These are phyloP conservation scores for Eucalyptus pauciflora DNA, from an alignment of 345 rosid species.

Conservation along the genomic window DNA sequence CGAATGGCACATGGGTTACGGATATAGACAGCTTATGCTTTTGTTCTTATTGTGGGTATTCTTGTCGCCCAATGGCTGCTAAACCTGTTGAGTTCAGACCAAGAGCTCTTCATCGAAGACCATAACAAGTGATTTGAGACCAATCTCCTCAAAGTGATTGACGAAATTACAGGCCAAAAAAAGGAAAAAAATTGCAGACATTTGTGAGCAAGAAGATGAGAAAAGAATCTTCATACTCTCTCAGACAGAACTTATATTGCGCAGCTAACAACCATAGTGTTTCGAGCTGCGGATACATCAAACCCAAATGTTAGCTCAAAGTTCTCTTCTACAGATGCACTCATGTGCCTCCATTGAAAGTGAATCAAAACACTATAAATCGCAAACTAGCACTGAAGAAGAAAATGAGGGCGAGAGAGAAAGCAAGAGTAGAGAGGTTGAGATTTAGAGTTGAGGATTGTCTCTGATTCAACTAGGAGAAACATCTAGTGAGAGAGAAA, in stretches of 20 bases:
- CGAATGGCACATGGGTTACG: neutral
- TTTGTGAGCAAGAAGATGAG: neutral
- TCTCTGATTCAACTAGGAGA: neutral
- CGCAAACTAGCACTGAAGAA: neutral
- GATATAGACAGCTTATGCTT: neutral
- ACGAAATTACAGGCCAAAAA: neutral
- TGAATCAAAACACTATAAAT: neutral
- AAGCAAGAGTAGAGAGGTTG: neutral
- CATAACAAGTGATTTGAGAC: neutral
- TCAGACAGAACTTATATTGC: neutral
- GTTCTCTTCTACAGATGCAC: neutral
- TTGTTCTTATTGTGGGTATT: neutral
- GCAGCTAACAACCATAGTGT: neutral
- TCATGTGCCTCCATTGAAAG: neutral
- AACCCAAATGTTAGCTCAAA: neutral
- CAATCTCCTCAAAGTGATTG: neutral
- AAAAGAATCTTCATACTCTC: neutral
- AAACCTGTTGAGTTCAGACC: neutral
- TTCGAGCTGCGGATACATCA: neutral
- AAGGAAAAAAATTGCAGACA: neutral
- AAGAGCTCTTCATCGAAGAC: neutral
- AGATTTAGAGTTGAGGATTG: neutral
- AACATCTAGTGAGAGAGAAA: neutral
- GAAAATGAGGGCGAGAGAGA: neutral
- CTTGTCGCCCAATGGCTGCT: neutral